Base-by-base conservation (phyloP, 1,284 basidiomycete genomes). In the Pascua guehoae region DNA sequence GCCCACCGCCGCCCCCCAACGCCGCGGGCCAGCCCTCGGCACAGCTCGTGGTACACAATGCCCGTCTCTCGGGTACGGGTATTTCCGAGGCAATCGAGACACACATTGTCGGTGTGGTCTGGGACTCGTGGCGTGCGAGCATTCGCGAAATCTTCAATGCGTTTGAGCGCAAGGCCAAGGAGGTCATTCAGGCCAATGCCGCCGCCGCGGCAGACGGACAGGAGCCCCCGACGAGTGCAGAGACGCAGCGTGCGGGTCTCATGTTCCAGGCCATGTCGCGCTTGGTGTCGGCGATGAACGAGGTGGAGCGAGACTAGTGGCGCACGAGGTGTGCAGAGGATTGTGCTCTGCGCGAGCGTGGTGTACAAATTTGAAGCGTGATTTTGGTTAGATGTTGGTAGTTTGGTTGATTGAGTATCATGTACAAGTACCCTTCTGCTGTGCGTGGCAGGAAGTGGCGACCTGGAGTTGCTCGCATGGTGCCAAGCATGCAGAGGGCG, bases 21-120 rank as follows among this genome's bases (percentile, higher is more conserved):
- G 69, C 73, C 7, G 59, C 67, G 17, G 61, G 72, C 45, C 63
- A 66, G 52, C 58, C 66, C 7, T 66, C 72, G 12, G 68, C 72
- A 2, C 73, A 73, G 47, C 68, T 77, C 36, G 68, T 66, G 10
- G 65, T 78, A 15, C 74, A 76, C 53, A 74, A 74, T 24, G 76
- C 74, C 1, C 57, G 70, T 32, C 56, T 75, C 8, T 64, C 69
- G 1, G 71, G 72, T 8, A 78, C 76, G 9, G 76, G 74, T 14
- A 60, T 78, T 40, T 68, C 68, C 10, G 73, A 75, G 49, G 74
- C 74, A 39, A 76, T 78, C 44, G 76, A 78, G 53, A 66, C 69
- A 42, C 76, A 78, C 59, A 78, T 78, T 45, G 71, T 78, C 41
- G 73, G 72, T 8, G 71, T 78, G 10, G 66, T 76, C 5, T 78